These are phyloP conservation scores for Erucastrum elatum DNA, from an alignment of 345 rosid genomes.

Conservation along the genomic window DNA sequence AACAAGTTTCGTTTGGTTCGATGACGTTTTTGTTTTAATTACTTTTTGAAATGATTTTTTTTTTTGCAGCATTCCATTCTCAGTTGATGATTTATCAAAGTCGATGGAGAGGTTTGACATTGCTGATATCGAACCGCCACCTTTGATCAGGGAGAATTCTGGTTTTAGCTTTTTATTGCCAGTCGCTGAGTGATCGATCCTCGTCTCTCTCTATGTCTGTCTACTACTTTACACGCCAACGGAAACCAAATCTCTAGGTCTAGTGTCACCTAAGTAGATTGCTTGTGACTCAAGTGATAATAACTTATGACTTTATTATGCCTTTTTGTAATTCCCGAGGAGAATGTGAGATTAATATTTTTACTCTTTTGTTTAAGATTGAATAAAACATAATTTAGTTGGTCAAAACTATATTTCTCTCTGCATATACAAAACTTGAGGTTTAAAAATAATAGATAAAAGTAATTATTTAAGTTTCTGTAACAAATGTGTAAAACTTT, in stretches of 20 bases:
- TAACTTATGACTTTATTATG: not conserved
- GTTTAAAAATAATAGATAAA: too few relatives aligned
- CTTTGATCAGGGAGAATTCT: slow-evolving; percentile 81
- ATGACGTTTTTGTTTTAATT: slow-evolving; percentile 2
- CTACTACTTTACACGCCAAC: not conserved
- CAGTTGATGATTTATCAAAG: slow-evolving; percentile 92
- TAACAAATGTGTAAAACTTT: too few relatives aligned
- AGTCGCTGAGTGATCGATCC: slow-evolving; percentile 46
- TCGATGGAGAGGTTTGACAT: slow-evolving; percentile 93
- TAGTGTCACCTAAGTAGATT: slow-evolving; percentile 7
- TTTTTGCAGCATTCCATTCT: slow-evolving; percentile 84
- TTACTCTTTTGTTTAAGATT: not conserved
- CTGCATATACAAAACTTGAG: too few relatives aligned
- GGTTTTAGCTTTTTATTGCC: slow-evolving; percentile 94
- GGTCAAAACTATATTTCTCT: too few relatives aligned
- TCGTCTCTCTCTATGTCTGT: not conserved
- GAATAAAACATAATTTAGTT: too few relatives aligned
- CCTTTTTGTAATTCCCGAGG: not conserved
- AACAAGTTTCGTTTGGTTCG: not conserved
- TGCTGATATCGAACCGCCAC: slow-evolving; percentile 82
- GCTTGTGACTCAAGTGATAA: slow-evolving; percentile 12
- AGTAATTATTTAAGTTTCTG: too few relatives aligned
- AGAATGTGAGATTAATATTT: not conserved
- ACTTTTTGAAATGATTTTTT: not conserved
- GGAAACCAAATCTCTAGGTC: slow-evolving; percentile 5